Conservation (phyloP, 305 asterid genomes). For the Fraxinus xanthoxyloides region DNA sequence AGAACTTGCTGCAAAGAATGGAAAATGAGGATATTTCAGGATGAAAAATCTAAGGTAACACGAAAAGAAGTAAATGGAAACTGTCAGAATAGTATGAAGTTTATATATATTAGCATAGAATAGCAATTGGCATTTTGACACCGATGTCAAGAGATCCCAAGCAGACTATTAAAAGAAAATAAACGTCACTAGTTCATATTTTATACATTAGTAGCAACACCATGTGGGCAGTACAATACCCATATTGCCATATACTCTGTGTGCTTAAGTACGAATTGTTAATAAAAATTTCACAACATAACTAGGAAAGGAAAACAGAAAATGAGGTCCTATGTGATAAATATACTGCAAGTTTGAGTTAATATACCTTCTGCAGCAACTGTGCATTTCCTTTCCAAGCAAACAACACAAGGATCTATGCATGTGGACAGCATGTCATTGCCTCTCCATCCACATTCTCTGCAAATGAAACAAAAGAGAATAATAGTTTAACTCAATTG, state of each 20-base stretch:
- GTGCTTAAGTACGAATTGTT: neutral
- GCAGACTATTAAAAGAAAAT: neutral
- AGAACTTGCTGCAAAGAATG: neutral
- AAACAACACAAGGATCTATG: constrained; percentile 85
- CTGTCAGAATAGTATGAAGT: neutral
- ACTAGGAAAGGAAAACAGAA: neutral
- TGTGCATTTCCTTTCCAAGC: constrained; percentile 81
- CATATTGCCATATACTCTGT: neutral
- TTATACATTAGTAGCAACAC: neutral
- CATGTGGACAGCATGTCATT: constrained; percentile 41
- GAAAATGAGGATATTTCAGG: neutral
- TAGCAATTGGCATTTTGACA: neutral
- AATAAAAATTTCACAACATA: neutral
- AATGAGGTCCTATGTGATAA: neutral
- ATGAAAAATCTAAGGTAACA: neutral
- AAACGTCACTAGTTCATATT: neutral
- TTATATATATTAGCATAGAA: neutral
- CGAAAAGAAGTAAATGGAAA: neutral
- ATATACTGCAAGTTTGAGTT: neutral
- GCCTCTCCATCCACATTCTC: constrained; percentile 86
- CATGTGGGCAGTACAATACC: neutral
- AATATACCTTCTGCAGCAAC: constrained; percentile 83
- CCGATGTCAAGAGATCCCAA: neutral
- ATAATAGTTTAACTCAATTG: neutral
- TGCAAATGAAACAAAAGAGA: constrained; percentile 30